Conservation (phyloP, 106 monocot genomes). For the Iris macrosiphon region DNA sequence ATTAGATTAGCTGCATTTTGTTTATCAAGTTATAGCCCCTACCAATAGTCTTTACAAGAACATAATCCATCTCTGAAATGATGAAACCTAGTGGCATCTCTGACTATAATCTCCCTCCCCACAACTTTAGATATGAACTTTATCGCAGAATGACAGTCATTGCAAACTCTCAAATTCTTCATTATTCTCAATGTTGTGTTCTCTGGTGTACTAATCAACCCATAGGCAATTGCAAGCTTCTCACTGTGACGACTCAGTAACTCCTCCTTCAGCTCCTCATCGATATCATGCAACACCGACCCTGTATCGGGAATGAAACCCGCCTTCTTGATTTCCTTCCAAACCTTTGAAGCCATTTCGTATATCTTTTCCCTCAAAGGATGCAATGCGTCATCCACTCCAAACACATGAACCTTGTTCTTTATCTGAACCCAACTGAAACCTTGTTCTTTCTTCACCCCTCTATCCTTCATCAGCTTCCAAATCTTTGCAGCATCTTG, state of each 20-base stretch:
- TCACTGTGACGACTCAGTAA: conserved; percentile 67
- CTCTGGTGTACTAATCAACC: conserved; percentile 67
- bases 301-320: conserved; percentile 61
- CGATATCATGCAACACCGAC: conserved; percentile 80
- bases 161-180: conserved; percentile 90
- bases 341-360: conserved; percentile 45
- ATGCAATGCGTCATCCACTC: conserved; percentile 57
- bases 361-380: conserved; percentile 53
- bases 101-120: conserved; percentile 70
- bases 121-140: conserved; percentile 54
- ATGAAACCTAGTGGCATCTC: conserved; percentile 86
- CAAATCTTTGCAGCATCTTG: conserved; percentile 58
- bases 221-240: conserved; percentile 85
- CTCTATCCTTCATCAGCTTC: conserved; percentile 75
- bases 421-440: conserved; percentile 70
- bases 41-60: conserved; percentile 88
- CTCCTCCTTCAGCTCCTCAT: conserved; percentile 77
- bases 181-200: conserved; percentile 64
- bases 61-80: conserved; percentile 79
- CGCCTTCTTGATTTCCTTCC: conserved; percentile 79
- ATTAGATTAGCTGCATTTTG: no score
- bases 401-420: conserved; percentile 62
- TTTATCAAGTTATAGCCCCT: no score
- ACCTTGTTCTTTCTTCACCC: conserved; percentile 81
- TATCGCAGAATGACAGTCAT: conserved; percentile 80